Evolutionary conservation across 495 filamentous ascomycete species (phyloP).

Genomic region (Oleoguttula mirabilis): DNA sequence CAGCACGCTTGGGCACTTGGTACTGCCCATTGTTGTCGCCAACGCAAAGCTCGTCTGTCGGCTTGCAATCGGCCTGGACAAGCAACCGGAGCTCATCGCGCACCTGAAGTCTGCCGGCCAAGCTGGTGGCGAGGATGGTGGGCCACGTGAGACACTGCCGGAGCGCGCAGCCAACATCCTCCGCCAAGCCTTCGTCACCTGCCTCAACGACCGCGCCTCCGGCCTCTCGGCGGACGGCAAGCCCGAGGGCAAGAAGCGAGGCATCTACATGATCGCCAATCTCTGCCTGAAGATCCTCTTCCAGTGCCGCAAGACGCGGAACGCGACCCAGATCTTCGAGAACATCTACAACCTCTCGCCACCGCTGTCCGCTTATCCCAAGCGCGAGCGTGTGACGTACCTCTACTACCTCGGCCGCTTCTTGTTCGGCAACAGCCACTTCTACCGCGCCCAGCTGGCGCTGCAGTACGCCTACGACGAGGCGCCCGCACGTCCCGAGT

Average conservation of each 20-base stretch:
- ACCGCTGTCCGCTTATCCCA: constrained; percentile 64
- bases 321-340: constrained; percentile 75
- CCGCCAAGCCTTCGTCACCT: constrained; percentile 81
- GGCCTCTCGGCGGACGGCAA: constrained; percentile 32
- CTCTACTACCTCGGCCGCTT: constrained; percentile 91
- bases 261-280: constrained; percentile 85
- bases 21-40: constrained; percentile 65
- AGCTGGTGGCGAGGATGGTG: constrained; percentile 38
- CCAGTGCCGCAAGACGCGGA: constrained; percentile 51
- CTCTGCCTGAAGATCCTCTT: constrained; percentile 81
- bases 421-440: constrained; percentile 69
- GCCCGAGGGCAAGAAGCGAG: constrained; percentile 71
- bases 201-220: constrained; percentile 58
- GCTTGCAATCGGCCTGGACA: constrained; percentile 68
- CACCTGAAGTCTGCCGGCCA: constrained; percentile 36
- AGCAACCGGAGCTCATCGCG: constrained; percentile 55
- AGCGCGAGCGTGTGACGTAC: constrained; percentile 81
- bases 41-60: constrained; percentile 64
- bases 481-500: constrained; percentile 44
- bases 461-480: constrained; percentile 71
- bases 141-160: constrained; percentile 60
- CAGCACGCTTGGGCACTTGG: constrained; percentile 60
- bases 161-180: constrained; percentile 78
- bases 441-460: constrained; percentile 57
- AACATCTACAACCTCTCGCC: constrained; percentile 78